Evolutionary conservation across 2,329 filamentous ascomycete genomes (phyloP), one percentile per base, ranked within the genome.

Genomic region (Diaporthe citri): DNA sequence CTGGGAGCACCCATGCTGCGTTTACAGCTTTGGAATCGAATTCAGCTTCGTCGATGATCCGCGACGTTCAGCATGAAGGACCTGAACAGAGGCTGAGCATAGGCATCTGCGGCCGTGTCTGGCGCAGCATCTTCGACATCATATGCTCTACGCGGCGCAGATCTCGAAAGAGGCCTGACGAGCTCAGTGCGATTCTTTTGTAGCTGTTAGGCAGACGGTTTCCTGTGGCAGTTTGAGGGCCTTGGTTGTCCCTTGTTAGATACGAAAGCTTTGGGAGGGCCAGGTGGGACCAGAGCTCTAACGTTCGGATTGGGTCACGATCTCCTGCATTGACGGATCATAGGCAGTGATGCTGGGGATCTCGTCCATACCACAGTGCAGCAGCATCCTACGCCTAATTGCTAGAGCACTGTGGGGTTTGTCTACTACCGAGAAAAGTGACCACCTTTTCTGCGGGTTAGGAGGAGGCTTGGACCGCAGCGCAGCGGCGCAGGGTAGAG

Each of bases 1-100:
- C 64, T 67, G 64, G 64, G 64, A 52, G 46, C n/a, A 67, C 34
- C 64, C 64, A 67, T 67, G 64, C 46, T 52, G 31, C 15, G 31
- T 1, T 67, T 67, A 34, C 31, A 67, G 64, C 64, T 52, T 7
- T 28, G 22, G 31, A 28, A 41, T 55, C 64, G 48, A 64, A 52
- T 67, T 46, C 46, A 52, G 46, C 64, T 67, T 67, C 22, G 46
- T 17, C 62, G 46, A 15, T 28, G 62, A 20, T 51, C 43, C n/a
- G 31, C 52, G 31, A 39, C 48, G 22, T 46, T 15, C 34, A 39
- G 28, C 43, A 20, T 12, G 31, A 31, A 22, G 20, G 41, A 17
- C 10, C 20, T 51, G 62, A 10, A 12, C 22, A 66, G 62, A 66
- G 62, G 43, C 62, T 66, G 62, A 48, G 43, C 28, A 43, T 31